phyloP scores from a whole-genome alignment of 768 basidiomycete species.

The Leccinellum rugosiceps region DNA sequence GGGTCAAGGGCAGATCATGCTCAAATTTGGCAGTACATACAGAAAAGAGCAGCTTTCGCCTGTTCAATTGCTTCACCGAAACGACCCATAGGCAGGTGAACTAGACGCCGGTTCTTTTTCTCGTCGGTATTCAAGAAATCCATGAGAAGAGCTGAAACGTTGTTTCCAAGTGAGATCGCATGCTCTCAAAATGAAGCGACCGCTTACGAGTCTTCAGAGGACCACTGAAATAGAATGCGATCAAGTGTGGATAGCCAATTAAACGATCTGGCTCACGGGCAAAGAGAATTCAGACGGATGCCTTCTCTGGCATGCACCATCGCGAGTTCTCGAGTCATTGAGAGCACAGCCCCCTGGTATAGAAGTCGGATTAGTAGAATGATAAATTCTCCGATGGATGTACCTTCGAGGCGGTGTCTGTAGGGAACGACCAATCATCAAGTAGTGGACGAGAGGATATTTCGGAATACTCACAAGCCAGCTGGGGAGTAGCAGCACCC shows the following conservation, averaged over 20 bases:
- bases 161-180: not conserved
- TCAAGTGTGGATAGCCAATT: slow-evolving; percentile 1
- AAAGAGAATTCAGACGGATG: slow-evolving; percentile 92
- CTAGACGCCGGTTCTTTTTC: slow-evolving; percentile 86
- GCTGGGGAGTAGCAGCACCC: slow-evolving; percentile 96
- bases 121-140: slow-evolving; percentile 96
- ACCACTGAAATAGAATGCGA: slow-evolving; percentile 50
- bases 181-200: not conserved
- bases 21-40: slow-evolving; percentile 49
- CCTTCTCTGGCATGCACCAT: slow-evolving; percentile 98
- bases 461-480: slow-evolving; percentile 68
- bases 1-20: slow-evolving; percentile 6
- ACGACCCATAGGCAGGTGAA: slow-evolving; percentile 93
- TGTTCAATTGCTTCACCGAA: slow-evolving; percentile 97
- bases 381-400: not conserved
- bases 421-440: slow-evolving; percentile 5
- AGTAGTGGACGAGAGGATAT: not conserved
- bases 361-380: slow-evolving; percentile 8
- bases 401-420: slow-evolving; percentile 95
- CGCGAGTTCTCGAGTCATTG: slow-evolving; percentile 96
- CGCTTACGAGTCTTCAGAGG: slow-evolving; percentile 89
- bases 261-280: slow-evolving; percentile 66
- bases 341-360: slow-evolving; percentile 86
- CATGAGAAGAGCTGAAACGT: slow-evolving; percentile 83
- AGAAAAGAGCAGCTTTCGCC: slow-evolving; percentile 88